Base-by-base conservation (phyloP, 2,329 filamentous ascomycete genomes). In the Didymella pinodella region DNA sequence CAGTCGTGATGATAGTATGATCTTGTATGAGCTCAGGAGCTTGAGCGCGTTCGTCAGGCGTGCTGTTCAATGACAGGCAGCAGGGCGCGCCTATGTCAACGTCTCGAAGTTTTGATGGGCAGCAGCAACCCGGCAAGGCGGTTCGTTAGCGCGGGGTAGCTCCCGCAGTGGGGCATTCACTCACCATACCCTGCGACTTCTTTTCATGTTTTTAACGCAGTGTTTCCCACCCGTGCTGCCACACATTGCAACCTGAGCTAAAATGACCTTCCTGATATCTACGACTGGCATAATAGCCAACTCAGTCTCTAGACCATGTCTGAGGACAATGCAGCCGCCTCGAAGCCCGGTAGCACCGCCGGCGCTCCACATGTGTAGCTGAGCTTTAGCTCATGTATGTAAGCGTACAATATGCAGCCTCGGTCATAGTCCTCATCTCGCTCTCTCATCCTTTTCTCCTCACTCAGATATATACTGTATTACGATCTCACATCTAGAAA, bases 361-460 rank as follows among this genome's bases (percentile, higher is more conserved):
- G 69, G 68, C 67, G 71, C 70, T 72, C 70, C 70, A 64, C 68
- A 69, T 59, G 48, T 45, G 38, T 48, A 58, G 47, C 46, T 61
- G 43, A 62, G 40, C 34, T 28, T 48, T 58, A 62, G 40, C 54
- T 56, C 38, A 47, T 31, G 36, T 48, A 54, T 40, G 25, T 54
- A 50, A 50, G 31, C 20, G 46, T 43, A 26, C 32, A 20, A 20
- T 25, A 2, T 34, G 5, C 40, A 31, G 8, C 14, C 16, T 29
- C 10, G 14, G 16, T n/a, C 34, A 28, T 28, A 10, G 18, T n/a
- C 40, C 16, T 31, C n/a, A 16, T 4, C 18, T 28, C 0, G 10
- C 12, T 34, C 8, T 18, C 18, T 11, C 29, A 31, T 11, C 10
- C 29, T 10, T 31, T 3, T 31, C 12, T 11, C 29, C 10, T 22